Evolutionary conservation across 108 stramenopile species (phyloP), one percentile per base, ranked within the genome.

Genomic region (Cylindrotheca closterium): DNA sequence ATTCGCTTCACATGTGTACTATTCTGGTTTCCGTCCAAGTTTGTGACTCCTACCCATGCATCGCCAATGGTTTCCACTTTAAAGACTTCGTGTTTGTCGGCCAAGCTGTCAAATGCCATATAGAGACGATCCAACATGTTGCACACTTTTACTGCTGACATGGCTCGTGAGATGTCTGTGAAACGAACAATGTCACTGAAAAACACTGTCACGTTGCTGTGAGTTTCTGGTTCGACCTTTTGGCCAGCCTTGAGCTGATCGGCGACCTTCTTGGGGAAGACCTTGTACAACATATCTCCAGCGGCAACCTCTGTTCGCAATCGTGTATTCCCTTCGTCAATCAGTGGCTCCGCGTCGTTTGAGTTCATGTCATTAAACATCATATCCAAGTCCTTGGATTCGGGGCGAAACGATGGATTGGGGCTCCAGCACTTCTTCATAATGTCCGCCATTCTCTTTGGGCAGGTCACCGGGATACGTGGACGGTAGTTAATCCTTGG

Each of bases 1-100:
- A 17, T 46, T 17, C 15, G 45, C 45, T 85, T 80, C 26, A 77
- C 83, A 58, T 84, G 83, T 57, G 84, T 77, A 8, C 30, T 28
- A 3, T 32, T 4, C 52, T 80, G 22, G 17, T 84, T n/a, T n/a
- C n/a, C n/a, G n/a, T n/a, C n/a, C n/a, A n/a, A n/a, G n/a, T n/a
- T n/a, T n/a, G n/a, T n/a, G n/a, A n/a, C n/a, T n/a, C n/a, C n/a
- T n/a, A n/a, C n/a, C n/a, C n/a, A n/a, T n/a, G n/a, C n/a, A n/a
- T n/a, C n/a, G n/a, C n/a, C n/a, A n/a, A n/a, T n/a, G n/a, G n/a
- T n/a, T n/a, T n/a, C n/a, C n/a, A n/a, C n/a, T n/a, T n/a, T n/a
- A n/a, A n/a, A n/a, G n/a, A n/a, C n/a, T n/a, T n/a, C n/a, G n/a
- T n/a, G n/a, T n/a, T n/a, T n/a, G n/a, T n/a, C n/a, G n/a, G n/a